Percentiles rank a stretch among this genome's conserved stretches.
Conservation (phyloP, 805 yeast genomes). For the Ogataea kodamae region DNA sequence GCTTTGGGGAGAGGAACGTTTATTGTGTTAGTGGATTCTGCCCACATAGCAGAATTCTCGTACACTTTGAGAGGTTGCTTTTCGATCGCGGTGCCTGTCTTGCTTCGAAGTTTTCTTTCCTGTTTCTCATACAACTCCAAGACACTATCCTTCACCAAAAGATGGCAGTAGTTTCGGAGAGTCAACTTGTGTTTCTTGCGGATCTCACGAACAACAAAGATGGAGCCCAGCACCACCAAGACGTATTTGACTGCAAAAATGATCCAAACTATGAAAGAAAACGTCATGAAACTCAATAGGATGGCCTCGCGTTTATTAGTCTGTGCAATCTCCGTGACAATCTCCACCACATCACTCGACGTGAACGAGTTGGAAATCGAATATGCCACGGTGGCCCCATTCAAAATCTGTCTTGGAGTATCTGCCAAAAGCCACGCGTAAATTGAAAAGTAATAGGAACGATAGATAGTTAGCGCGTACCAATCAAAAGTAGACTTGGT, state of each 20-base stretch:
- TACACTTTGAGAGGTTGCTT: constrained; percentile 65
- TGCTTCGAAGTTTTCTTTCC: constrained; percentile 15
- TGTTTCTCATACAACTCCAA: constrained; percentile 25
- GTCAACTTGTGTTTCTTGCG: constrained; percentile 8
- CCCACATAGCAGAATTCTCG: constrained; percentile 78
- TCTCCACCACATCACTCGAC: constrained; percentile 36
- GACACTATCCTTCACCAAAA: constrained; percentile 29
- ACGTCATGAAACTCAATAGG: constrained; percentile 70
- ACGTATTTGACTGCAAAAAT: constrained; percentile 43
- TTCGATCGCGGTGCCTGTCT: too few species aligned
- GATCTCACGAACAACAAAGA: constrained; percentile 18
- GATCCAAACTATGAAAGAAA: constrained; percentile 72
- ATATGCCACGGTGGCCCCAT: constrained; percentile 65
- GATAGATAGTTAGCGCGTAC: constrained; percentile 61
- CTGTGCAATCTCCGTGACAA: constrained; percentile 55
- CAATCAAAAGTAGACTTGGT: constrained; percentile 65
- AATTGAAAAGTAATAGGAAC: constrained; percentile 59
- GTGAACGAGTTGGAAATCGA: constrained; percentile 43
- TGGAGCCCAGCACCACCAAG: constrained; percentile 20
- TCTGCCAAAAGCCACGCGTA: constrained; percentile 67
- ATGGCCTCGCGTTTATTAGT: constrained; percentile 63
- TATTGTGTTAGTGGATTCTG: too few species aligned
- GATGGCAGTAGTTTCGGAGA: constrained; percentile 24
- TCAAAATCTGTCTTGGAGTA: constrained; percentile 82
- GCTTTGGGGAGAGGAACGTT: too few species aligned